Base-by-base conservation (phyloP, 148 eudicot species). In the Amaranthus cruentus region DNA sequence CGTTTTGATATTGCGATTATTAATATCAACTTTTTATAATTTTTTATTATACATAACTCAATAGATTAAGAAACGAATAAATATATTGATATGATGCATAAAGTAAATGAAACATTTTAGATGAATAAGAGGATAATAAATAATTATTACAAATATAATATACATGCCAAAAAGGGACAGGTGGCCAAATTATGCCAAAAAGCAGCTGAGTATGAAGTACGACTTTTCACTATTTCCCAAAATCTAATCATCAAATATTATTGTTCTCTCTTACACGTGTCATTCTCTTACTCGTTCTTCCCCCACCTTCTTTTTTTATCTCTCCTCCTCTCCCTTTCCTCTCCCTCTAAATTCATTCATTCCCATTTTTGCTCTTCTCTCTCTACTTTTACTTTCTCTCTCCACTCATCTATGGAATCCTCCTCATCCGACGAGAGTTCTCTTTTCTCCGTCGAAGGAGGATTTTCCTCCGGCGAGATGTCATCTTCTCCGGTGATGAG, bases 361-460 rank as follows among this genome's bases (percentile, higher is more conserved):
- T 9, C 69, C 43, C 10, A 44, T 28, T 28, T 28, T 28, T 28
- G 38, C 38, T n/a, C 62, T n/a, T 4, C 68, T 64, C 75, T 52
- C 70, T 7, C 65, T 28, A 5, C 55, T 28, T 28, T 62, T 64
- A 62, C 74, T 47, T 18, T n/a, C 69, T 65, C 54, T 62, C 66
- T 62, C 60, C 75, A 70, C 1, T 61, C 76, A 15, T 12, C 77
- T 6, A 77, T 43, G 62, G 10, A 67, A 28, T 64, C 76, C 54
- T 62, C 68, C 60, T 74, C 77, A 50, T 68, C 73, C 78, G 78
- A 63, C 61, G 78, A 69, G 50, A 75, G 61, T 68, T 60, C 53
- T 69, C 21, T 55, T 0, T 64, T 71, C 9, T 61, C 79, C 74
- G 79, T 62, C 69, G 78, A 75, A 6, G 66, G 57, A 44, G 46